These are phyloP conservation scores for Gnaphalium uliginosum DNA, from an alignment of 129 eudicot genomes.

Conservation along the genomic window DNA sequence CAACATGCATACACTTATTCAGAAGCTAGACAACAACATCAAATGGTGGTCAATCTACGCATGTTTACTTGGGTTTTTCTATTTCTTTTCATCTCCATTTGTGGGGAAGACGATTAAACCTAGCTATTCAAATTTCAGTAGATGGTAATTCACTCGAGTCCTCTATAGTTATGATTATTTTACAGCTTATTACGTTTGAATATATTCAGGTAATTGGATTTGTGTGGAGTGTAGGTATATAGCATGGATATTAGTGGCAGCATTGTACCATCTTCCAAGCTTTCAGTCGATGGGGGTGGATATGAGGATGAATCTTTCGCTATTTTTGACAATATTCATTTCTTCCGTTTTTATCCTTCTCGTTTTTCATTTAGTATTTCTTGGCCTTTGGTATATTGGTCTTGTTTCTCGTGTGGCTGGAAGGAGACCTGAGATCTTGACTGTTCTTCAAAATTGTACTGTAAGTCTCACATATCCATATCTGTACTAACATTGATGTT, in stretches of 20 bases:
- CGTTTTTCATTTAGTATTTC: constrained; percentile 74
- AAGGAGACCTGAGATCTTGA: constrained; percentile 71
- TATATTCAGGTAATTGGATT: not conserved
- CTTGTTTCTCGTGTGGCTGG: constrained; percentile 94
- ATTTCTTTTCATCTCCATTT: constrained; percentile 98
- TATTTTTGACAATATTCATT: constrained; percentile 70
- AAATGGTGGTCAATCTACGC: constrained; percentile 99
- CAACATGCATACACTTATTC: constrained; percentile 88
- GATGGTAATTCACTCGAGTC: constrained; percentile 54
- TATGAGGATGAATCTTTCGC: constrained; percentile 88
- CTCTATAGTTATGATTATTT: not conserved
- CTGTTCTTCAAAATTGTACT: constrained; percentile 89
- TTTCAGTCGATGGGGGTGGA: constrained; percentile 97
- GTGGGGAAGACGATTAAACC: constrained; percentile 88
- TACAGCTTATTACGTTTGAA: not conserved
- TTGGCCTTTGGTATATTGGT: constrained; percentile 90
- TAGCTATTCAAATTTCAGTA: constrained; percentile 93
- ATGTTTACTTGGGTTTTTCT: constrained; percentile 89
- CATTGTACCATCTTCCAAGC: constrained; percentile 90
- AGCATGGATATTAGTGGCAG: constrained; percentile 86
- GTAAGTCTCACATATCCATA: constrained; percentile 48
- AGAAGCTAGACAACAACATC: constrained; percentile 78
- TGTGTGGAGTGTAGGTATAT: constrained; percentile 59
- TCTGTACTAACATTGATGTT: not conserved
- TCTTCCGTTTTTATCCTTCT: constrained; percentile 82